phyloP scores from a whole-genome alignment of 78 protist genomes.

The Paratrimastix pyriformis region DNA sequence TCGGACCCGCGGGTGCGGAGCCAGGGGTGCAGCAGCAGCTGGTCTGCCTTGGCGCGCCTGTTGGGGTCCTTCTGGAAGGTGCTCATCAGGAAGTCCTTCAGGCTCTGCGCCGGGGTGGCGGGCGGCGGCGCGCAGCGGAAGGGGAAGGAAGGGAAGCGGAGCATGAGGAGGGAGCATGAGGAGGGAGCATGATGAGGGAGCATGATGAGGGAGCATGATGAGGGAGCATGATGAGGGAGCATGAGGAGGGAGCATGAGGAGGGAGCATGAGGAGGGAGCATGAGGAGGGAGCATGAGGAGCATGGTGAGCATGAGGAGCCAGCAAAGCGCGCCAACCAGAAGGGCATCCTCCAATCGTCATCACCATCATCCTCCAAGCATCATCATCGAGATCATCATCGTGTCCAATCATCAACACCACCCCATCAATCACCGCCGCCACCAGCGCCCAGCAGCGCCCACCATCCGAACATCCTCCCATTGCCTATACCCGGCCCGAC shows the following conservation, averaged over 20 bases:
- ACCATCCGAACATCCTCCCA: too few relatives aligned
- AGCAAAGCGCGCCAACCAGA: background rate
- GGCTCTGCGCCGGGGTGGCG: conserved; percentile 16
- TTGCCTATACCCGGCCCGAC: too few relatives aligned
- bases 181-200: background rate
- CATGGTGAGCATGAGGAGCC: too few relatives aligned
- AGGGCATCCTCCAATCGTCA: too few relatives aligned
- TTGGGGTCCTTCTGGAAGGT: conserved; percentile 79
- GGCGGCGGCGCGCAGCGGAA: background rate
- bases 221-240: background rate
- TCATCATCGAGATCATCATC: too few relatives aligned
- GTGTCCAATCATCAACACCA: too few relatives aligned
- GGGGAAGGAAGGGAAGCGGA: background rate
- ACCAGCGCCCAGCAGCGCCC: too few relatives aligned
- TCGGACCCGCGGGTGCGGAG: too few relatives aligned
- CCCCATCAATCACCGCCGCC: too few relatives aligned
- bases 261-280: background rate
- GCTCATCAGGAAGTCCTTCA: conserved; percentile 60
- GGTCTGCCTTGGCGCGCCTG: conserved; percentile 61
- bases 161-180: background rate
- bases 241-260: background rate
- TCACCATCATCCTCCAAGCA: too few relatives aligned
- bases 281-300: background rate
- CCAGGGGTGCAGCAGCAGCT: conserved; percentile 72
- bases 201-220: conserved; percentile 5